Base-by-base conservation (phyloP, 306 rosid species). In the Argentina anserina region DNA sequence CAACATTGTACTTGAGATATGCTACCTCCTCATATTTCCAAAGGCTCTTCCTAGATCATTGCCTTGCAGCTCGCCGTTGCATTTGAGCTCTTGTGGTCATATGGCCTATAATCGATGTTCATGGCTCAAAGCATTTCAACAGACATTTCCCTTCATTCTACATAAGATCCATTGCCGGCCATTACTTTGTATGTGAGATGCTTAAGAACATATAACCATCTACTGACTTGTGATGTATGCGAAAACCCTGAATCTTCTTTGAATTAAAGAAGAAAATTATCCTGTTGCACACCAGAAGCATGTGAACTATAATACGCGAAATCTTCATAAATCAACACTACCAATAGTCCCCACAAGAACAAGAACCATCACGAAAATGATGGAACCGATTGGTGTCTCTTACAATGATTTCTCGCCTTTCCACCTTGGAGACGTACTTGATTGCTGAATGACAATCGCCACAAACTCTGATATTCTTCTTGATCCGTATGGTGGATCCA, bases 301-400 rank as follows among this genome's bases (percentile, higher is more conserved):
- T 25, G 64, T 70, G 34, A 28, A 53, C 6, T 21, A 41, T 34
- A 71, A 7, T 55, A 21, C 37, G 68, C 46, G 6, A 37, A 53
- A 36, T 33, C 9, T 29, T 21, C 5, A 33, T 17, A 56, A 37
- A 17, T 5, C 28, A 71, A 28, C 4, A 12, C 80, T 75, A 70
- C 80, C 83, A 80, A 41, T 80, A 80, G 40, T 80, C 79, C 71
- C 76, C 69, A n/a, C 83, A 80, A 45, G 83, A 70, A 58, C 83
- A 80, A 63, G 69, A 75, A 55, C 83, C 83, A 46, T 70, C 47
- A 13, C 64, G 68, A 31, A 80, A 75, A 65, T 73, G 77, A 75
- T 80, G 83, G 68, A 80, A 80, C 60, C 80, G 72, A 28, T 75
- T 80, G 46, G 77, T 80, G 50, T 80, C 83, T 72, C 83, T 75